Evolutionary conservation across 768 basidiomycete species (phyloP).

Genomic region (Postia placenta): DNA sequence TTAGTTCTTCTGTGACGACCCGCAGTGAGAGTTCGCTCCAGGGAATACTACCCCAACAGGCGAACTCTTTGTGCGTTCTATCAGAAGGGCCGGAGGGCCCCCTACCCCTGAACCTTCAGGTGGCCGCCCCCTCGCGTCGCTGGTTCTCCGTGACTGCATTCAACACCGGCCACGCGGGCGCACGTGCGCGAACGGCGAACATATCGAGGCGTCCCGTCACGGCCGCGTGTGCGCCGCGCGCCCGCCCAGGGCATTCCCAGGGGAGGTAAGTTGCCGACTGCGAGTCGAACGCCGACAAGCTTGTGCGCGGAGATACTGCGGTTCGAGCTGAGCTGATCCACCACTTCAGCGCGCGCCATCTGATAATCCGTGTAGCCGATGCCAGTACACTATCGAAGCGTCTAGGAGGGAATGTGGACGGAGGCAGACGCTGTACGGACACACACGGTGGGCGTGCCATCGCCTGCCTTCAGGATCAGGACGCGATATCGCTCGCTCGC

Average conservation of each 20-base stretch:
- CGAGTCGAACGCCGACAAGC: too few relatives aligned
- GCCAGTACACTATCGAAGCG: background rate
- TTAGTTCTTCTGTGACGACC: too few relatives aligned
- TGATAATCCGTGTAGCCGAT: background rate
- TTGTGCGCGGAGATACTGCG: background rate
- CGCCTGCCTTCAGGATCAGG: background rate
- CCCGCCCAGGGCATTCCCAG: background rate
- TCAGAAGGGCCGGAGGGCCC: too few relatives aligned
- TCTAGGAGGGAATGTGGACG: background rate
- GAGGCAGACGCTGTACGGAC: background rate
- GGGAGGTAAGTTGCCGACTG: too few relatives aligned
- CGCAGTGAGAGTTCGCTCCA: too few relatives aligned
- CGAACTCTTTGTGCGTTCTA: too few relatives aligned
- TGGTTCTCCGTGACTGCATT: background rate
- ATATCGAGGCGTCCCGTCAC: background rate
- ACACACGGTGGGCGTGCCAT: background rate
- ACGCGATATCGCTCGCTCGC: too few relatives aligned
- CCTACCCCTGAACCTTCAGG: too few relatives aligned
- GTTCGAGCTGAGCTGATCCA: background rate
- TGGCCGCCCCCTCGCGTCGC: background rate
- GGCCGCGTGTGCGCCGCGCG: background rate
- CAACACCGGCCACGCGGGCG: background rate
- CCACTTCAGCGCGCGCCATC: background rate
- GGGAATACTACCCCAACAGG: too few relatives aligned
- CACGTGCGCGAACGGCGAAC: background rate